Evolutionary conservation across 768 basidiomycete genomes (phyloP).

Genomic region (Mrakia gelida): DNA sequence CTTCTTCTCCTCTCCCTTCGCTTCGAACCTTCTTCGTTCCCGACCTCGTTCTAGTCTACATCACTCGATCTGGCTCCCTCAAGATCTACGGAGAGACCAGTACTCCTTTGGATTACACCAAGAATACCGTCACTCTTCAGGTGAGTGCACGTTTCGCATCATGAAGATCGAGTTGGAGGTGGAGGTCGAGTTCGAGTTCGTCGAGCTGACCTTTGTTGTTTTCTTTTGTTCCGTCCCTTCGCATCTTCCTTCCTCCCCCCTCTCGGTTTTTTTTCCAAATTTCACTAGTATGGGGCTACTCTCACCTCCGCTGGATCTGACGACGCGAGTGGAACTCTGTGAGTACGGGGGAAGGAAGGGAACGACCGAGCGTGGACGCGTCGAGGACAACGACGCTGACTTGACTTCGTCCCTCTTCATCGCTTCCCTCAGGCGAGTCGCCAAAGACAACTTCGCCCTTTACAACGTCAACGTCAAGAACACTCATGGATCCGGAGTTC

Average conservation of each 20-base stretch:
- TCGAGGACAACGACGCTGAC: background rate
- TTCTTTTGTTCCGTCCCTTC: background rate
- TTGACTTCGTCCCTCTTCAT: background rate
- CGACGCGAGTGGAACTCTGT: background rate
- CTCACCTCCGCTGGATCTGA: background rate
- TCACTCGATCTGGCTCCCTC: background rate
- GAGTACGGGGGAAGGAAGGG: background rate
- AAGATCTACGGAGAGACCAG: background rate
- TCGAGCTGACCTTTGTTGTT: no score
- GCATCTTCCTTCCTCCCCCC: background rate
- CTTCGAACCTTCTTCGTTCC: no score
- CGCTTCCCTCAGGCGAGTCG: background rate
- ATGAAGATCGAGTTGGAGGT: no score
- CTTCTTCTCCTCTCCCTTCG: background rate
- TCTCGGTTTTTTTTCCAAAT: background rate
- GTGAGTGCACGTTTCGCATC: background rate
- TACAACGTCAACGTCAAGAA: constrained; percentile 6
- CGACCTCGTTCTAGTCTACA: background rate
- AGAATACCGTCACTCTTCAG: background rate
- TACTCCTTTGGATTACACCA: background rate
- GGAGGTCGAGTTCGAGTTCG: background rate
- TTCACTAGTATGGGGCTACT: background rate
- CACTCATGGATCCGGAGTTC: background rate
- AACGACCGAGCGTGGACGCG: background rate
- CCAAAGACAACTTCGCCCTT: background rate